Evolutionary conservation across 805 yeast genomes (phyloP), one percentile per base, ranked within the genome.

Genomic region (Kluyveromyces lactis): DNA sequence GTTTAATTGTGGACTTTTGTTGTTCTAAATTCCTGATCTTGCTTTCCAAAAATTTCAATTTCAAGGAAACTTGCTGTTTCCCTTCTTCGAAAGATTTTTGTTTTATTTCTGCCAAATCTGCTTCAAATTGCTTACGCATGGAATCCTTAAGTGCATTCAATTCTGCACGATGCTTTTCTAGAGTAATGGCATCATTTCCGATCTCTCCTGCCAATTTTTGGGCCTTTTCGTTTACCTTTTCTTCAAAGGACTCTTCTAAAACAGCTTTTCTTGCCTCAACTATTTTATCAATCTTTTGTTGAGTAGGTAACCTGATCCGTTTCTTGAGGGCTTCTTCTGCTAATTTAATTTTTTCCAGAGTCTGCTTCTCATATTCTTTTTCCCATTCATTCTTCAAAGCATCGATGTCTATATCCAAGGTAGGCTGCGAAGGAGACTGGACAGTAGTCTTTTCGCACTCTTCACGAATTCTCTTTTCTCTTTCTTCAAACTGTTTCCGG

Each of bases 231-330:
- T 44, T 29, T 1, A 54, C 40, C 27, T 47, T 51, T 28, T 44
- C 39, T 15, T 51, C 44, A 32, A 49, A 55, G 13, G 48, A 52
- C 13, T 45, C 49, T 40, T 53, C 58, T 11, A 56, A 35, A 33
- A 53, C 52, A 11, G 42, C 35, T 41, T 51, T 61, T 26, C 68
- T 67, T 34, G 57, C 61, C 43, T 72, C 77, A 21, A 73, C 63
- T 38, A 69, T 69, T 32, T 72, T 77, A n/a, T 77, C 72, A 56
- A 81, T 71, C 43, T 73, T 81, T 35, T 69, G 71, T 50, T 77
- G 78, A 10, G 60, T 46, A 11, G 62, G 62, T 28, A 49, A 36
- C 52, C 76, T 73, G 36, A 73, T 72, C 31, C 75, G 71, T 18
- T 73, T 72, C 39, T 66, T 63, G 36, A 73, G 62, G 2, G 72